phyloP scores from a whole-genome alignment of 2,329 filamentous ascomycete genomes.

The Diplocarpon rosae region DNA sequence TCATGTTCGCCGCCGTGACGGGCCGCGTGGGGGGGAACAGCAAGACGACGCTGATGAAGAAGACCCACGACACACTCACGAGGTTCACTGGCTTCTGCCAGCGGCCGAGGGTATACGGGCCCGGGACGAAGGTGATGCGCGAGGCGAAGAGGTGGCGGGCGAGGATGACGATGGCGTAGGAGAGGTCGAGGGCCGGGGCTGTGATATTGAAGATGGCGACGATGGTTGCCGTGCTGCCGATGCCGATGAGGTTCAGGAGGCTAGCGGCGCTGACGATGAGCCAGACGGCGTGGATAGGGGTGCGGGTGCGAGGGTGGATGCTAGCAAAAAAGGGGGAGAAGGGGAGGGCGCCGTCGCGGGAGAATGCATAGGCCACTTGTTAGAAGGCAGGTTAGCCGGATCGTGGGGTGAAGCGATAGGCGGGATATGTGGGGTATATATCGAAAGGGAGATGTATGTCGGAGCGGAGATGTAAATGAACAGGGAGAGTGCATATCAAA shows the following conservation, averaged over 20 bases:
- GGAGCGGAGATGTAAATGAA: no score
- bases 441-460: no score
- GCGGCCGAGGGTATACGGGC: constrained; percentile 44
- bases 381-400: no score
- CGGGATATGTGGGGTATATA: no score
- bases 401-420: no score
- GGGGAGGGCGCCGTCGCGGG: constrained; percentile 48
- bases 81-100: constrained; percentile 45
- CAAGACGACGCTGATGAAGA: constrained; percentile 51
- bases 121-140: constrained; percentile 25
- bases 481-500: no score
- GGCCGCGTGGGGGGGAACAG: constrained; percentile 40
- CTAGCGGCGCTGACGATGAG: constrained; percentile 48
- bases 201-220: constrained; percentile 42
- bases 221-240: constrained; percentile 39
- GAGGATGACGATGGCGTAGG: constrained; percentile 49
- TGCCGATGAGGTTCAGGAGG: constrained; percentile 39
- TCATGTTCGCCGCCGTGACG: constrained; percentile 39
- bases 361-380: constrained; percentile 45
- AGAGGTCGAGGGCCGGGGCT: constrained; percentile 39
- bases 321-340: constrained; percentile 41
- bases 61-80: constrained; percentile 47
- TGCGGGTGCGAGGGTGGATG: constrained; percentile 42
- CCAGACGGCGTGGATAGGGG: constrained; percentile 53
- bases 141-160: constrained; percentile 28